Percentiles rank a stretch among this genome's conserved stretches.
Conservation (phyloP, 2,329 filamentous ascomycete genomes). For the Alternaria arborescens region DNA sequence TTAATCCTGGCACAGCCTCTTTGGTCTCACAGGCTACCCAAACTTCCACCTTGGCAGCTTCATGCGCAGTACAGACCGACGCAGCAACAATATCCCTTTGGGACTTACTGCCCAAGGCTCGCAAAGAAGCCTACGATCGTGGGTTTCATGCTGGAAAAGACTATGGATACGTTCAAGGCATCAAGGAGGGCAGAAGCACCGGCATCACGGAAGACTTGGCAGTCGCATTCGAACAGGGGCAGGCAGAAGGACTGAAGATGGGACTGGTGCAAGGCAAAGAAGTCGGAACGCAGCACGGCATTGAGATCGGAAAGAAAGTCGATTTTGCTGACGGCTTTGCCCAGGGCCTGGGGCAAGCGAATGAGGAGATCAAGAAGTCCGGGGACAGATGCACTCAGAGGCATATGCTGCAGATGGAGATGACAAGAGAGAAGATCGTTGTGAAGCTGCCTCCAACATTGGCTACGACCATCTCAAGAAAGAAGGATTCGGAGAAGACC, state of each 20-base stretch:
- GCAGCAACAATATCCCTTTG: constrained; percentile 7
- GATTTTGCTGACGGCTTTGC: neutral
- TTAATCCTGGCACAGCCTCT: neutral
- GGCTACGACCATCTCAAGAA: neutral
- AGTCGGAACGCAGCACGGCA: neutral
- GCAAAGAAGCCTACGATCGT: constrained; percentile 4
- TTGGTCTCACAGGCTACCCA: neutral
- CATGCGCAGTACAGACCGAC: constrained; percentile 6
- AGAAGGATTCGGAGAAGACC: neutral
- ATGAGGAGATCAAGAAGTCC: neutral
- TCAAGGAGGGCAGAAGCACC: neutral
- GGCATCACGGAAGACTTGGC: neutral
- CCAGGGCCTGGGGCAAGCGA: neutral
- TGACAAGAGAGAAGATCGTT: neutral
- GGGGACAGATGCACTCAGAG: neutral
- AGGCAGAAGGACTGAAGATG: neutral
- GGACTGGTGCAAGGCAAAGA: neutral
- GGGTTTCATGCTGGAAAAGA: constrained; percentile 4
- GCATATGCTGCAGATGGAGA: neutral
- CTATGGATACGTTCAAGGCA: neutral
- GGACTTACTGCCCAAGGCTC: constrained; percentile 5
- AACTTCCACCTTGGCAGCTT: neutral
- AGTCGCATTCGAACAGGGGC: neutral
- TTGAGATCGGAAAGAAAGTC: neutral
- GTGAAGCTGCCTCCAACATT: neutral